Base-by-base conservation (phyloP, 2,329 filamentous ascomycete species). In the Neocatenulostroma microsporum region DNA sequence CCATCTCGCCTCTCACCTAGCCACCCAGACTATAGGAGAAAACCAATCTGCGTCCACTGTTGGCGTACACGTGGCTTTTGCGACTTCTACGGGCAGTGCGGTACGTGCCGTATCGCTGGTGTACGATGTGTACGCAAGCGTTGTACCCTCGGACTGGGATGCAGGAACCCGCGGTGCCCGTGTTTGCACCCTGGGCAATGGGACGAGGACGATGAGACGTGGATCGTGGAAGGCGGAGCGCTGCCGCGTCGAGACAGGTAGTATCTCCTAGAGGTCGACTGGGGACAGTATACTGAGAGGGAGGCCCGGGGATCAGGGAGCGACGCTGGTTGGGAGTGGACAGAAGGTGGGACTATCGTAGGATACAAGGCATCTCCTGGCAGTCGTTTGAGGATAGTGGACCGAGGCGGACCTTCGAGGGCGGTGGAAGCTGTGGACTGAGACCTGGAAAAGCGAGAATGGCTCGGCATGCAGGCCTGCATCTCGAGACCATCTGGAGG, bases 121-220 rank as follows among this genome's bases (percentile, higher is more conserved):
- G 15, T 30, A 24, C 24, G 15, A 17, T 40, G 37, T 21, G 27
- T 35, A 12, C 21, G 32, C 7, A 36, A 30, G 15, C 31, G 24
- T 7, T 36, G 31, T 24, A 15, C 13, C 8, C 8, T 8, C 11
- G 32, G 30, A 6, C 13, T 25, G 21, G 15, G 18, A 13, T 38
- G 36, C 23, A 12, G 36, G 19, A 30, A 25, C 24, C 21, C 31
- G 13, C 17, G 37, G 6, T 40, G 31, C 27, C 37, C 31, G 10
- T 36, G 37, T 15, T 19, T 40, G 14, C 37, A 36, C 15, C 24
- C 17, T 5, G 34, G 34, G 7, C 8, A 36, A 20, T 36, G 24
- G 25, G 25, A 29, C n/a, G 34, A 36, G 26, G 19, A 21, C 9
- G 34, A 36, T 21, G 7, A 13, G n/a, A 12, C 15, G 7, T 36